These are phyloP conservation scores for Phytophthora niederhauseri DNA, from an alignment of 352 stramenopile species.

Conservation along the genomic window DNA sequence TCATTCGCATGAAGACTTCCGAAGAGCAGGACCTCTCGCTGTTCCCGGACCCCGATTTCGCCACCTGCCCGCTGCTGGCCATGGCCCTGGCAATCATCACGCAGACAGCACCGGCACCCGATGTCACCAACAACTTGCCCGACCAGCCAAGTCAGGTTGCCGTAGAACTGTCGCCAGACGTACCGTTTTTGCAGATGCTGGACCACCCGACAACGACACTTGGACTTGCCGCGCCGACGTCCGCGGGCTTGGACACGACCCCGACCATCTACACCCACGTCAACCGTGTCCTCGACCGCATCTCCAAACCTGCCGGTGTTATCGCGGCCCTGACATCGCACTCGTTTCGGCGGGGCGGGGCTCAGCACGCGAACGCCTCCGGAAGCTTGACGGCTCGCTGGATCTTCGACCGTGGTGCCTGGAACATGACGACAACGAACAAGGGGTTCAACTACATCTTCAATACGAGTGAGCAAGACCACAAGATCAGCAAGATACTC, in stretches of 20 bases:
- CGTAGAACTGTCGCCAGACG: not conserved
- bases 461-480: too few relatives aligned
- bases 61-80: slow-evolving; percentile 26
- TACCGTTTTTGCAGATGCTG: slow-evolving; percentile 7
- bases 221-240: slow-evolving; percentile 9
- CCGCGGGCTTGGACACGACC: slow-evolving; percentile 4
- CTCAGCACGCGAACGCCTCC: too few relatives aligned
- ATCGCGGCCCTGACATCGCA: too few relatives aligned
- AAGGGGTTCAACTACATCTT: too few relatives aligned
- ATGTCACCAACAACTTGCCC: not conserved
- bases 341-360: too few relatives aligned
- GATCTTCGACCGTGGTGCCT: too few relatives aligned
- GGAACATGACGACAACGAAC: too few relatives aligned
- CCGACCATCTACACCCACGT: not conserved
- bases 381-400: too few relatives aligned
- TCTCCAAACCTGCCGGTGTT: too few relatives aligned
- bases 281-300: too few relatives aligned
- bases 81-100: slow-evolving; percentile 13
- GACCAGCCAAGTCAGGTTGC: not conserved
- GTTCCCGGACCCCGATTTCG: slow-evolving; percentile 29
- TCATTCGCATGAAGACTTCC: slow-evolving; percentile 39
- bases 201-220: not conserved
- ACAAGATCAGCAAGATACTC: not conserved
- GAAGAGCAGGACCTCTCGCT: slow-evolving; percentile 37
- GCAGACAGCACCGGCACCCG: not conserved